Evolutionary conservation across 2,329 filamentous ascomycete species (phyloP).

Genomic region (Scedosporium boydii): DNA sequence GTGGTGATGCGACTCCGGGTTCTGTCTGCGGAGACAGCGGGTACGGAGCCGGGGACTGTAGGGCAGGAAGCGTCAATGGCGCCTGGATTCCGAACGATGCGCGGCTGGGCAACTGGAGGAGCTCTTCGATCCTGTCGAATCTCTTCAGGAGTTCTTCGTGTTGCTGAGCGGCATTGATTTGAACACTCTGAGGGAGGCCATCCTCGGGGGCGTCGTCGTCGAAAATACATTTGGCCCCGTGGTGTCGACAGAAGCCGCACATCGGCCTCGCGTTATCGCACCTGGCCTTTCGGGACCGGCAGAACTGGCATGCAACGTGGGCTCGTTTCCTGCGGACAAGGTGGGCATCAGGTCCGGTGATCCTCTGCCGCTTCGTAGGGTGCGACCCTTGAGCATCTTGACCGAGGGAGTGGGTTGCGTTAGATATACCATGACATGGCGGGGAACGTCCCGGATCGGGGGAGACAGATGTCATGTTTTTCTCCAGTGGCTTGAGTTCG

Average conservation of each 20-base stretch:
- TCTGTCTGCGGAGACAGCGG: neutral
- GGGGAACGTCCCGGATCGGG: too few species aligned
- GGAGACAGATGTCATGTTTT: too few species aligned
- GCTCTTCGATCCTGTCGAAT: neutral
- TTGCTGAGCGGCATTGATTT: conserved; percentile 3
- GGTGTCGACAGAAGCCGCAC: neutral
- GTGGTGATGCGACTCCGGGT: too few species aligned
- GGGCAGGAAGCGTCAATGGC: neutral
- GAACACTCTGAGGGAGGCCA: neutral
- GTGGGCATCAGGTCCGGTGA: neutral
- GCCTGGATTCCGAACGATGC: neutral
- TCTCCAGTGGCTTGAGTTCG: too few species aligned
- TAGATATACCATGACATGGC: too few species aligned
- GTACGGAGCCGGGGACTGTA: neutral
- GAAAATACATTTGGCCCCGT: conserved; percentile 6
- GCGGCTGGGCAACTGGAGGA: neutral
- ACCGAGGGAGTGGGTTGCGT: too few species aligned
- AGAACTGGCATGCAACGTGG: neutral
- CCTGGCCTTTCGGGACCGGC: neutral
- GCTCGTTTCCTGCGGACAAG: neutral
- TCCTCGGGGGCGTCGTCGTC: conserved; percentile 4
- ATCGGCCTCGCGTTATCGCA: neutral
- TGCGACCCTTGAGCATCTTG: too few species aligned
- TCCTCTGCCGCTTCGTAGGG: neutral
- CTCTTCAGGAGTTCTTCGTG: conserved; percentile 6